Conservation (phyloP, 2,329 filamentous ascomycete species). For the Alternaria infectoria region DNA sequence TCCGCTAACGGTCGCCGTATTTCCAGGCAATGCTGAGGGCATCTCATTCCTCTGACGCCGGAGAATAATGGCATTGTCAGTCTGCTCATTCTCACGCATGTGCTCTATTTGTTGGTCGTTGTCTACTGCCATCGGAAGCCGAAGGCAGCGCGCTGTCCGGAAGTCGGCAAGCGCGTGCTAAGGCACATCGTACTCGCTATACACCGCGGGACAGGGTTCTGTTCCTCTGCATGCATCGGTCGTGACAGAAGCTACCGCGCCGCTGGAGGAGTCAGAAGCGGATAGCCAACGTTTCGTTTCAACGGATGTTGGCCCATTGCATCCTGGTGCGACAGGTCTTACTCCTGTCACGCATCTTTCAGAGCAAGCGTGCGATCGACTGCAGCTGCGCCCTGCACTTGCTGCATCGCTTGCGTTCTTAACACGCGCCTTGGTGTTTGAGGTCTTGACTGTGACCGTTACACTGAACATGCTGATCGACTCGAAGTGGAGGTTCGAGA, state of each 20-base stretch:
- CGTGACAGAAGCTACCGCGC: constrained; percentile 1
- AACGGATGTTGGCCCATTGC: constrained; percentile 22
- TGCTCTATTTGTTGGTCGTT: background rate
- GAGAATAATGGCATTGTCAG: background rate
- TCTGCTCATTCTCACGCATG: background rate
- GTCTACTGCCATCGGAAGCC: background rate
- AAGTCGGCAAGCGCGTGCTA: background rate
- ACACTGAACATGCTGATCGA: background rate
- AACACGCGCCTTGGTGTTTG: background rate
- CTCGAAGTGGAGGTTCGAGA: background rate
- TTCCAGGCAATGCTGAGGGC: background rate
- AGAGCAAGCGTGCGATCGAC: constrained; percentile 12
- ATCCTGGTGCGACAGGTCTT: constrained; percentile 30
- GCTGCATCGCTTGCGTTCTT: constrained; percentile 3
- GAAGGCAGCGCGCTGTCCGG: background rate
- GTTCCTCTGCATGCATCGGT: background rate
- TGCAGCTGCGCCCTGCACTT: constrained; percentile 6
- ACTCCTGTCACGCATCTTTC: constrained; percentile 19
- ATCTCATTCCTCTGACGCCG: constrained; percentile 12
- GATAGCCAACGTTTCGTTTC: constrained; percentile 25
- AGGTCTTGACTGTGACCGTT: background rate
- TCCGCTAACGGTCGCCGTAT: background rate
- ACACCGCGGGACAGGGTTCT: background rate
- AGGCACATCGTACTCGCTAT: background rate
- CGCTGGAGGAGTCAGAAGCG: constrained; percentile 15